Base-by-base conservation (phyloP, 305 asterid genomes). In the Caryopteris hybrid region DNA sequence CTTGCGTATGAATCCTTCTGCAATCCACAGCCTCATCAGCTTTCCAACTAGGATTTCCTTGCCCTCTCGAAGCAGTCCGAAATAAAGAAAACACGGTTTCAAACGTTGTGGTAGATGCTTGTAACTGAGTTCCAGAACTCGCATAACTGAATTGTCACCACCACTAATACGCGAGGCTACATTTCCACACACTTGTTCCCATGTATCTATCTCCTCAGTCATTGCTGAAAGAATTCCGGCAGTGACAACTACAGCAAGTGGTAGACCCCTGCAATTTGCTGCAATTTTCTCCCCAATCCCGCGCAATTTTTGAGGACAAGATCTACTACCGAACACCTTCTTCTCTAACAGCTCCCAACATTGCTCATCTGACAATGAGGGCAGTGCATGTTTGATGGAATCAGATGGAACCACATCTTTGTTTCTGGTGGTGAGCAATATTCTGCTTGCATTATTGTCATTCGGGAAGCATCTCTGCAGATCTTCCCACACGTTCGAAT, bases 1-100 rank as follows among this genome's bases (percentile, higher is more conserved):
- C 39, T 33, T 21, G 2, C 8, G 59, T 38, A 76, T 23, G 58
- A 76, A 76, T 45, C 80, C 77, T 65, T 76, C 77, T 2, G 74
- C 51, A 20, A 70, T 61, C 80, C 74, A 76, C n/a, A 66, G 23
- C 3, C 52, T 21, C 9, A 14, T 34, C 54, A 76, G 51, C 14
- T 38, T 39, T 12, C 55, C 13, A 8, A 53, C 69, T 0, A 61
- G 22, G 7, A 79, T 57, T 11, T 61, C 64, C 5, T 3, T 18
- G 36, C 52, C 71, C 60, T 46, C 68, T 3, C 18, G 27, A 27
- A 66, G 51, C 25, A 60, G 21, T 36, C 16, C 66, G 6, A 72
- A 65, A 46, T 64, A 72, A 12, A 72, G 76, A 27, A 64, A 72
- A 33, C 76, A 63, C 0, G 66, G 76, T 34, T 46, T 72, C 50